phyloP scores from a whole-genome alignment of 2,329 filamentous ascomycete species.

The Phyllosticta citrichinensis region DNA sequence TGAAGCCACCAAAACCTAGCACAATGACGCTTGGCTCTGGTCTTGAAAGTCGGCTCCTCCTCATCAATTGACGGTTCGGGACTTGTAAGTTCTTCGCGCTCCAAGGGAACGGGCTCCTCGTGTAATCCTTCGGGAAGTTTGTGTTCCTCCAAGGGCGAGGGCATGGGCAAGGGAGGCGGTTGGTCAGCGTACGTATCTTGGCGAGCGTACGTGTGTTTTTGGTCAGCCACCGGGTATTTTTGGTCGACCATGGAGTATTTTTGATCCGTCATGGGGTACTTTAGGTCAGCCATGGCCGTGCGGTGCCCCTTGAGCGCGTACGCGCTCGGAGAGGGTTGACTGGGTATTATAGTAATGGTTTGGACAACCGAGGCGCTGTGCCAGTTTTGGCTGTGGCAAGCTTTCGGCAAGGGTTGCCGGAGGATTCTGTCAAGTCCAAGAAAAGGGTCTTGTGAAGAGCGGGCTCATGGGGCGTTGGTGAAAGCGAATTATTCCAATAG shows the following conservation, averaged over 20 bases:
- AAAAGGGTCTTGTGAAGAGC: neutral
- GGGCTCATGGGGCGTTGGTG: neutral
- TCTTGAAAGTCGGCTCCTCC: conserved; percentile 5
- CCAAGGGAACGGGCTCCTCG: neutral
- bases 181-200: neutral
- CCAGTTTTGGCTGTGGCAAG: neutral
- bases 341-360: neutral
- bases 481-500: neutral
- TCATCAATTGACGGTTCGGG: neutral
- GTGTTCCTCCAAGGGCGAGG: neutral
- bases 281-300: neutral
- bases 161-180: neutral
- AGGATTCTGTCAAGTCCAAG: neutral
- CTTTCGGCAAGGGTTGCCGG: neutral
- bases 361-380: neutral
- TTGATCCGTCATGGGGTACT: neutral
- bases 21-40: conserved; percentile 16
- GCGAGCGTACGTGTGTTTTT: neutral
- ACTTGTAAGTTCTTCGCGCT: neutral
- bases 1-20: conserved; percentile 51
- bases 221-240: neutral
- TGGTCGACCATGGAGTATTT: neutral
- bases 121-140: neutral
- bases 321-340: neutral
- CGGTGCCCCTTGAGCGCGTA: neutral